phyloP scores from a whole-genome alignment of 192 early-diverging fungal species.

The Linnemannia hyalina region DNA sequence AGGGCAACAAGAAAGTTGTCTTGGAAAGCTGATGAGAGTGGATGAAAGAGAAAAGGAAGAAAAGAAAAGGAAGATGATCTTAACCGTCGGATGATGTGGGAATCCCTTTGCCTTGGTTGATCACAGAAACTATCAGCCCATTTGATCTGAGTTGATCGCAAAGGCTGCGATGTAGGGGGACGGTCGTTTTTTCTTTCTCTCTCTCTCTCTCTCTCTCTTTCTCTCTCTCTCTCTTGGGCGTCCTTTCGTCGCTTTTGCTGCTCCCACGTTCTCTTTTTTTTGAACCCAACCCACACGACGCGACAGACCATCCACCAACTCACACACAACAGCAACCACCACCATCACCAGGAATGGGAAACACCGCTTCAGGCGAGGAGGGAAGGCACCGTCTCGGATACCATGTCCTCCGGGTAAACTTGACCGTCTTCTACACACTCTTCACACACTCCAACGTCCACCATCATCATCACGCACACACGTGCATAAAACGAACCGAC shows the following conservation, averaged over 20 bases:
- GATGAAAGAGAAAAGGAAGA: background rate
- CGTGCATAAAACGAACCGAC: background rate
- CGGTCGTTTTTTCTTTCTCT: background rate
- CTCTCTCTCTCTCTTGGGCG: no score
- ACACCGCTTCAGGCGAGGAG: constrained; percentile 62
- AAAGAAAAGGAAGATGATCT: no score
- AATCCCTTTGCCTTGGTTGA: no score
- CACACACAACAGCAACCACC: background rate
- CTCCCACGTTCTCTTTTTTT: constrained; percentile 14
- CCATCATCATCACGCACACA: background rate
- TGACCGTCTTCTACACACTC: background rate
- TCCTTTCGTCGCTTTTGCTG: no score
- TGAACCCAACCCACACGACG: background rate
- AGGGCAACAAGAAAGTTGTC: background rate
- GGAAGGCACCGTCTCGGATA: constrained; percentile 68
- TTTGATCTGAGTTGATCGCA: background rate
- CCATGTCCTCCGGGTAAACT: constrained; percentile 74
- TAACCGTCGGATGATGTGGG: no score
- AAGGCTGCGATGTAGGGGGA: background rate
- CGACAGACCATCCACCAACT: background rate
- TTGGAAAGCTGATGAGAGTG: background rate
- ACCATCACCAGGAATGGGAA: constrained; percentile 58
- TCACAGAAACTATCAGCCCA: background rate
- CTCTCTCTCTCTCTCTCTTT: background rate
- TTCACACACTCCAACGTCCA: background rate